Conservation (phyloP, 352 stramenopile genomes). For the Phytophthora cactorum region DNA sequence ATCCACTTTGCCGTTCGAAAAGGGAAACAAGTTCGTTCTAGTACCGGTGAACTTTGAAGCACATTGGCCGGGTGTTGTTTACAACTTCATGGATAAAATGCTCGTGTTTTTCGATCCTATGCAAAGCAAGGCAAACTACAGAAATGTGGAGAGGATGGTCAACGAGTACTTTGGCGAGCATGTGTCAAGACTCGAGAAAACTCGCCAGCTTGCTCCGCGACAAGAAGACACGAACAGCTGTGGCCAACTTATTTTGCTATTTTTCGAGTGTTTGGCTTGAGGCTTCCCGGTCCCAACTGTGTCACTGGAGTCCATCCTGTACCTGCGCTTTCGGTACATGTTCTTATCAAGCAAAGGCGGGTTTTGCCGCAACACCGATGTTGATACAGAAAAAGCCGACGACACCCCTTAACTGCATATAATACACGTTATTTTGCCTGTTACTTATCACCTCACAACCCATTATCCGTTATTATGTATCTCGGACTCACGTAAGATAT, state of each 20-base stretch:
- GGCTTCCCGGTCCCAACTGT: conserved; percentile 3
- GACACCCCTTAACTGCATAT: too few relatives aligned
- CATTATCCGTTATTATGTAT: too few relatives aligned
- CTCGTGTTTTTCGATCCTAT: neutral
- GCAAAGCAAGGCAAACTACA: neutral
- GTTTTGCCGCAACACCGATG: too few relatives aligned
- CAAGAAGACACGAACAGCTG: conserved; percentile 18
- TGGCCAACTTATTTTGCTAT: conserved; percentile 5
- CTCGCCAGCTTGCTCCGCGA: neutral
- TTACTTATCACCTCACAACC: too few relatives aligned
- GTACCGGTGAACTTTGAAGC: neutral
- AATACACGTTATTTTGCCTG: too few relatives aligned
- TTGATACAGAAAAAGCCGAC: too few relatives aligned
- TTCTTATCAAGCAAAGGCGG: neutral
- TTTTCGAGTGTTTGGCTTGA: conserved; percentile 3
- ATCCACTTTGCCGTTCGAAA: conserved; percentile 1
- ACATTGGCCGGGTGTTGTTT: neutral
- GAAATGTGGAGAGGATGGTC: neutral
- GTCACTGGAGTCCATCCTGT: neutral
- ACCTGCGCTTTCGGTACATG: conserved; percentile 6
- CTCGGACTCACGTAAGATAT: too few relatives aligned
- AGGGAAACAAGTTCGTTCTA: neutral
- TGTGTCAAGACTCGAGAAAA: neutral
- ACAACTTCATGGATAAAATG: neutral
- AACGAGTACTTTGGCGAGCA: neutral